A percentile compares a stretch with the other conserved stretches of the same genome.
phyloP scores from a whole-genome alignment of 257 asterid species.

The Rubia yunnanensis region DNA sequence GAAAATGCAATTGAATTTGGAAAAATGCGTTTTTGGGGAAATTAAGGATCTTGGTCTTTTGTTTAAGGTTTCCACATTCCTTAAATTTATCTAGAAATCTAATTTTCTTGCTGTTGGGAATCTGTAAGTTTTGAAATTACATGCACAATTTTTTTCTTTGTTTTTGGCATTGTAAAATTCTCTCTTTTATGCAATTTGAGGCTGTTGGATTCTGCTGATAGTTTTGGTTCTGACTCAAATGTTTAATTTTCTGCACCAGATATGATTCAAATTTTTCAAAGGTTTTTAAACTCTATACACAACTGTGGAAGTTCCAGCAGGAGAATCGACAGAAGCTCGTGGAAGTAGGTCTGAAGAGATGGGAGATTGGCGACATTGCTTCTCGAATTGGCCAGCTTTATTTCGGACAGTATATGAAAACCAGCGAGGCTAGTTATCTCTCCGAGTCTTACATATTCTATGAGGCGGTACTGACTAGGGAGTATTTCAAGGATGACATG shows the following conservation, averaged over 20 bases:
- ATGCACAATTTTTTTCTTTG: neutral
- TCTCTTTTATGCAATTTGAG: neutral
- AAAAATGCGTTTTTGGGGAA: constrained; percentile 1
- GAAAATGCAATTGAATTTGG: neutral
- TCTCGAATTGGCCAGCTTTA: constrained; percentile 96
- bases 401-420: constrained; percentile 98
- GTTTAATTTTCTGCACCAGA: constrained; percentile 31
- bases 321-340: constrained; percentile 92
- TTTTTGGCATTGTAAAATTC: neutral
- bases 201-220: neutral
- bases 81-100: neutral
- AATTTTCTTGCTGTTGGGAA: neutral
- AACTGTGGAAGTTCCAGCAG: constrained; percentile 92
- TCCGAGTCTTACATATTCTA: constrained; percentile 85
- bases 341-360: constrained; percentile 88
- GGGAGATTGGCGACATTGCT: constrained; percentile 99
- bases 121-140: neutral
- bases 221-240: neutral
- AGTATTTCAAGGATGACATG: constrained; percentile 87
- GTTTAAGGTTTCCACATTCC: neutral
- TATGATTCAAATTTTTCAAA: constrained; percentile 85
- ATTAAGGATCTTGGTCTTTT: neutral
- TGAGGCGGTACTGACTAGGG: constrained; percentile 85
- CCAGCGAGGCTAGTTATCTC: constrained; percentile 85
- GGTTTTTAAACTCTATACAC: constrained; percentile 89